Conservation (phyloP, 805 yeast species). For the Monosporozyma aerobia region DNA sequence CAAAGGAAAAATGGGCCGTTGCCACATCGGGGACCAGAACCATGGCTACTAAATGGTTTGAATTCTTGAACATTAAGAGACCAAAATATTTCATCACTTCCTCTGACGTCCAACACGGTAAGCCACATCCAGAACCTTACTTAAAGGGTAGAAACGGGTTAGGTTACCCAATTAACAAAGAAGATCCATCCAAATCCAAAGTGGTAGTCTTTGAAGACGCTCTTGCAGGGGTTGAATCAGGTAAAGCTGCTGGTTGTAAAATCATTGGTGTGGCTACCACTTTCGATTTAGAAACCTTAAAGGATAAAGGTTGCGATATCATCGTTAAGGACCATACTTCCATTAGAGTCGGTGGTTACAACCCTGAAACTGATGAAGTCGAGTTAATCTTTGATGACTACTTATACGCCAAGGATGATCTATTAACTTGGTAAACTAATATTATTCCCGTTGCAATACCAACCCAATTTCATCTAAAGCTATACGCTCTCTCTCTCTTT, state of each 20-base stretch:
- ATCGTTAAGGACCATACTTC: constrained; percentile 65
- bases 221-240: constrained; percentile 79
- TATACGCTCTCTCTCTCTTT: no score
- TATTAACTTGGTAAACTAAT: constrained; percentile 25
- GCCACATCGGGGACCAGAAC: constrained; percentile 77
- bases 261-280: constrained; percentile 80
- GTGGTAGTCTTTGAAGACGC: constrained; percentile 80
- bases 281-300: constrained; percentile 57
- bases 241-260: constrained; percentile 73
- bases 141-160: constrained; percentile 40
- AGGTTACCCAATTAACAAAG: constrained; percentile 31
- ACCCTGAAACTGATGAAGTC: constrained; percentile 33
- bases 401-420: constrained; percentile 31
- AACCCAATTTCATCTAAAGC: no score
- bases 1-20: constrained; percentile 68
- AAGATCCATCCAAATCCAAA: constrained; percentile 31
- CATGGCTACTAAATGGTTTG: constrained; percentile 74
- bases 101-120: constrained; percentile 67
- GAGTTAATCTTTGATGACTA: constrained; percentile 32
- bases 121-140: constrained; percentile 84
- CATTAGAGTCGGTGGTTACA: constrained; percentile 49
- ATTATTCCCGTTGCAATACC: no score
- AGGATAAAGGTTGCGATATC: constrained; percentile 71
- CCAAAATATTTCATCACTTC: constrained; percentile 80
- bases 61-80: constrained; percentile 46